A percentile compares a stretch with the other conserved stretches of the same genome.
Evolutionary conservation across 495 filamentous ascomycete species (phyloP).

Genomic region (Talaromyces wortmannii): DNA sequence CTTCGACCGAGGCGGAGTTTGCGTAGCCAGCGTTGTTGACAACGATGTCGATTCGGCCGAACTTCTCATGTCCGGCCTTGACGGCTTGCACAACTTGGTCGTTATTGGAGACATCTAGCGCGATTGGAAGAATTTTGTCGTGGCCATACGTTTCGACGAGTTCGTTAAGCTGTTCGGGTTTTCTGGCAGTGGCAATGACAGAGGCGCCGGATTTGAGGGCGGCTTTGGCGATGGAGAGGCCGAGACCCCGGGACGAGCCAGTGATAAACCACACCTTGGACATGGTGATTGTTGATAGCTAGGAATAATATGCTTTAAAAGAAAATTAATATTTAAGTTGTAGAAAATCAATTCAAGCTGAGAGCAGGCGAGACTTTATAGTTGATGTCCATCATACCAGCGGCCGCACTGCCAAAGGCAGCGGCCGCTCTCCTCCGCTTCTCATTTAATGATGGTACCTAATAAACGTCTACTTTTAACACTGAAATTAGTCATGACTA

Average conservation of each 20-base stretch:
- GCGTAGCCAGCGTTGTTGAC: conserved; percentile 27
- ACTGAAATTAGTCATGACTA: too few species aligned
- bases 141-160: conserved; percentile 26
- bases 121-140: conserved; percentile 14
- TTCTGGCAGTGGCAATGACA: conserved; percentile 49
- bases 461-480: too few species aligned
- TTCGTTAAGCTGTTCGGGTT: conserved; percentile 12
- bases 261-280: conserved; percentile 41
- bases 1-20: conserved; percentile 15
- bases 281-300: too few species aligned
- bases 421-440: too few species aligned
- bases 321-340: too few species aligned
- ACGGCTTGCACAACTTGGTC: not conserved
- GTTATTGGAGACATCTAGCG: conserved; percentile 9
- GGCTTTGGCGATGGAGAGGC: conserved; percentile 33
- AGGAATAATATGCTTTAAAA: too few species aligned
- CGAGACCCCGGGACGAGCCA: conserved; percentile 48
- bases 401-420: too few species aligned
- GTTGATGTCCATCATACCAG: too few species aligned
- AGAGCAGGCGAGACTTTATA: too few species aligned
- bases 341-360: too few species aligned
- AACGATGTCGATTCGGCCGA: conserved; percentile 18
- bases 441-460: too few species aligned
- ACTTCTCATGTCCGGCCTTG: not conserved
- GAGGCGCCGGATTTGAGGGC: conserved; percentile 43